Evolutionary conservation across 2,329 filamentous ascomycete species (phyloP).

Genomic region (Zasmidium citrigriseum): DNA sequence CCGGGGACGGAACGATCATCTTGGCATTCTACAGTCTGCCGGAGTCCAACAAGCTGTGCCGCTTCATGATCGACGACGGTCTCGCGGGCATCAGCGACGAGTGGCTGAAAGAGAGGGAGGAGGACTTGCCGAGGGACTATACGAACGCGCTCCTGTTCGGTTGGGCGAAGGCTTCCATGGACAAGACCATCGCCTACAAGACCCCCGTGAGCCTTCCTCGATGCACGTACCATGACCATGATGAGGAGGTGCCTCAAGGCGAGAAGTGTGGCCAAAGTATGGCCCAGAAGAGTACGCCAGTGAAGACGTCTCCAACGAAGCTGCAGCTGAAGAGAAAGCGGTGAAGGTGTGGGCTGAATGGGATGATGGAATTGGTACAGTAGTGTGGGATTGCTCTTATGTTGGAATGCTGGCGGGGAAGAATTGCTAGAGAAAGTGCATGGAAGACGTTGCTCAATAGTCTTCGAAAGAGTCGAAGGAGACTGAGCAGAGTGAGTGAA

Average conservation of each 20-base stretch:
- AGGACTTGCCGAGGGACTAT: slow-evolving; percentile 2
- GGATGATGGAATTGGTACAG: background rate
- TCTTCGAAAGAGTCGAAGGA: too few species aligned
- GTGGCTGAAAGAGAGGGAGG: background rate
- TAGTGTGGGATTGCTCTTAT: background rate
- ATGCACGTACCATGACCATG: slow-evolving; percentile 15
- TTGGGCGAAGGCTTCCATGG: slow-evolving; percentile 6
- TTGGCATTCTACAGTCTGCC: background rate
- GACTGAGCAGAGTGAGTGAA: too few species aligned
- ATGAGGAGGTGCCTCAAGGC: slow-evolving; percentile 1
- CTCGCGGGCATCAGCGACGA: background rate
- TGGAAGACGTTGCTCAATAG: too few species aligned
- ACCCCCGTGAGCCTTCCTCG: background rate
- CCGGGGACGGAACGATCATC: background rate
- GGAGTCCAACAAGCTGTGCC: slow-evolving; percentile 2
- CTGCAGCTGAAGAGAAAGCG: background rate
- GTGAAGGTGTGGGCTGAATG: background rate
- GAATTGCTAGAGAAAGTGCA: too few species aligned
- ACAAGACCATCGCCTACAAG: background rate
- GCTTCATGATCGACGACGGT: slow-evolving; percentile 4
- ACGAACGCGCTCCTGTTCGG: background rate
- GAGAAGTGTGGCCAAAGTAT: background rate
- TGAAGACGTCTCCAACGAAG: background rate
- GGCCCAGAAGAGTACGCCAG: background rate
- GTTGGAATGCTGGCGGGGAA: too few species aligned